Evolutionary conservation across 176 grass and related monocot species (phyloP), one percentile per base, ranked within the genome.

Genomic region (Ampelocalamus luodianensis): DNA sequence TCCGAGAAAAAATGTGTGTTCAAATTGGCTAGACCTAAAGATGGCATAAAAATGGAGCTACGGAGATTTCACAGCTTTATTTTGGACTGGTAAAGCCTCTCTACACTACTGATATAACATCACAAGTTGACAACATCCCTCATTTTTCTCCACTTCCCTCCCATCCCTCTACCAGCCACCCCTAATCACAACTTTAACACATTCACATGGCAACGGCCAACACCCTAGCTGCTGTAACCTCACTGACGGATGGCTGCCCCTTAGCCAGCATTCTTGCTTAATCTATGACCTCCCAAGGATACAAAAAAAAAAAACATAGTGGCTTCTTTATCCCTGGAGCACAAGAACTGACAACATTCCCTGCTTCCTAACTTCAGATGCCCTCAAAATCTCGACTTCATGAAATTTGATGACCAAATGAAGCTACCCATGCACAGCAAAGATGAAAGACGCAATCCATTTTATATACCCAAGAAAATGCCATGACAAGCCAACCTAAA

Each of bases 21-120:
- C 26, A 22, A 79, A 50, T n/a, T 13, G 49, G 24, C 16, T 34
- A 10, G 15, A 15, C 6, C 17, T 64, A 66, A 66, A 5, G 1
- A 51, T 13, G 43, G 43, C 72, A 54, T 45, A 50, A 38, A 48
- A 38, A 62, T 64, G 16, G 9, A 70, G 56, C 10, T 65, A 42
- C 20, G 42, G 71, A 73, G 12, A 80, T 80, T 42, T 64, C 11
- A 74, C 4, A 71, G 54, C 37, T 78, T 78, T 6, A 71, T 17
- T 83, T 16, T 54, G 36, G 62, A 5, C 15, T 24, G 43, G 27
- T 39, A 7, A 79, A 72, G 32, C 24, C 10, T 38, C 26, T 48
- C 22, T 29, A 37, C 13, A 68, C 9, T 42, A 76, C 34, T 42
- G 37, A 65, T 54, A 42, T 76, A 29, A 32, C 16, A 67, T 66